Evolutionary conservation across 768 basidiomycete genomes (phyloP).

Genomic region (Leccinum aurantiacum): DNA sequence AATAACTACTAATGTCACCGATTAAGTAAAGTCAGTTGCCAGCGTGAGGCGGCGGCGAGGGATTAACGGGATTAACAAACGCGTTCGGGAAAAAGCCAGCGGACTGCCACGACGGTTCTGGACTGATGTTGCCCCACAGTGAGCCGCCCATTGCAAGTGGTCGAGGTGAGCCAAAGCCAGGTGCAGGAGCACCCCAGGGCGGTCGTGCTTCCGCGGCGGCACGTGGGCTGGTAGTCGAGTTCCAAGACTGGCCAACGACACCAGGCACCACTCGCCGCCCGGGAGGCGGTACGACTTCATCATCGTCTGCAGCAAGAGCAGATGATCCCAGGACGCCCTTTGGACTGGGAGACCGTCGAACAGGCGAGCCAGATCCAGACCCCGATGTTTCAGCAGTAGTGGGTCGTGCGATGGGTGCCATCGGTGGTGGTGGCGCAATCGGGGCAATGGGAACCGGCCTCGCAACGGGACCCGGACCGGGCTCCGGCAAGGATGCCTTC

Average conservation of each 20-base stretch:
- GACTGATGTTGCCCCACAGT: conserved; percentile 43
- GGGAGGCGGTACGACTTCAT: conserved; percentile 65
- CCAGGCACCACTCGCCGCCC: conserved; percentile 43
- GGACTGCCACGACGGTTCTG: conserved; percentile 52
- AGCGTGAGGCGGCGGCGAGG: conserved; percentile 48
- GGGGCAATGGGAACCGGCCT: conserved; percentile 37
- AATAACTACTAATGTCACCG: conserved; percentile 16
- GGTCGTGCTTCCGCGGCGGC: conserved; percentile 40
- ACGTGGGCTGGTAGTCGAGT: conserved; percentile 45
- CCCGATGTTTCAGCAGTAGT: conserved; percentile 40
- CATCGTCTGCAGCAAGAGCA: conserved; percentile 75
- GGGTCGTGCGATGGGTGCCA: conserved; percentile 61
- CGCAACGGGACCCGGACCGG: conserved; percentile 60
- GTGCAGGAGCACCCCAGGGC: conserved; percentile 47
- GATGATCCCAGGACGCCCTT: conserved; percentile 76
- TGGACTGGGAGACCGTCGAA: conserved; percentile 50
- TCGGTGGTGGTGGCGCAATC: conserved; percentile 53
- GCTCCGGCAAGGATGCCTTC: conserved; percentile 42
- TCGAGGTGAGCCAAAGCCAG: conserved; percentile 37
- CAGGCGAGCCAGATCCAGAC: conserved; percentile 63
- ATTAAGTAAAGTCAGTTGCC: conserved; percentile 31
- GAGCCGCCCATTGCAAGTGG: conserved; percentile 36
- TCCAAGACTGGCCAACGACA: conserved; percentile 51
- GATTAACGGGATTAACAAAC: conserved; percentile 47
- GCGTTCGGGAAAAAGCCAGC: conserved; percentile 47